These are phyloP conservation scores for Lachancea cidri DNA, from an alignment of 805 yeast species.

Conservation along the genomic window DNA sequence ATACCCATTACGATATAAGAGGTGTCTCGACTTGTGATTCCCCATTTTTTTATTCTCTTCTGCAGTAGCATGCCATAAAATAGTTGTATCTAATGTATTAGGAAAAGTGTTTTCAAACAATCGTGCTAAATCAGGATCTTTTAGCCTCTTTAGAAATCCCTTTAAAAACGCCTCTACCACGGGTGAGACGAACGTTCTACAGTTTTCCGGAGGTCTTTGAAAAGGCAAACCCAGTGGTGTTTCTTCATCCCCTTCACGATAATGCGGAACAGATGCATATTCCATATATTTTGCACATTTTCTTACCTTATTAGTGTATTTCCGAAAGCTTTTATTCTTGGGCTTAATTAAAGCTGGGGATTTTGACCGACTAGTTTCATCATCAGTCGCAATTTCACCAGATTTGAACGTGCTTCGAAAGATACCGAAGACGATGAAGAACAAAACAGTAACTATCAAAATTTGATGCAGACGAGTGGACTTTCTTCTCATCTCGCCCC, in stretches of 20 bases:
- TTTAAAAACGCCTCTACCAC: constrained; percentile 57
- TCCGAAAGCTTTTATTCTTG: neutral
- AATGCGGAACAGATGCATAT: constrained; percentile 50
- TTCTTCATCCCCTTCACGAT: constrained; percentile 42
- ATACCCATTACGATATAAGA: constrained; percentile 11
- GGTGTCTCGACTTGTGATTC: constrained; percentile 9
- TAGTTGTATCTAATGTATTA: constrained; percentile 82
- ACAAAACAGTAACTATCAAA: neutral
- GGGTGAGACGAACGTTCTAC: constrained; percentile 65
- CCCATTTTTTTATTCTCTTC: constrained; percentile 12
- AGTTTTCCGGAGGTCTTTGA: constrained; percentile 67
- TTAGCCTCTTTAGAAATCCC: constrained; percentile 45
- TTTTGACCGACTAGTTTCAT: neutral
- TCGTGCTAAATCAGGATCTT: constrained; percentile 63
- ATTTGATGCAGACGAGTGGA: neutral
- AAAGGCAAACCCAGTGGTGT: constrained; percentile 58
- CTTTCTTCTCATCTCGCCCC: neutral
- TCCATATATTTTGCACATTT: constrained; percentile 59
- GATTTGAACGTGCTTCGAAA: neutral
- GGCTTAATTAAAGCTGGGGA: neutral
- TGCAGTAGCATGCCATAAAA: constrained; percentile 55
- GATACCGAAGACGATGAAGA: neutral
- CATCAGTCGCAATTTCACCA: neutral
- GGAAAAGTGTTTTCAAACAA: constrained; percentile 80
- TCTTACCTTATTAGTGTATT: constrained; percentile 1